Base-by-base conservation (phyloP, 2,329 filamentous ascomycete species). In the Fusarium udum region DNA sequence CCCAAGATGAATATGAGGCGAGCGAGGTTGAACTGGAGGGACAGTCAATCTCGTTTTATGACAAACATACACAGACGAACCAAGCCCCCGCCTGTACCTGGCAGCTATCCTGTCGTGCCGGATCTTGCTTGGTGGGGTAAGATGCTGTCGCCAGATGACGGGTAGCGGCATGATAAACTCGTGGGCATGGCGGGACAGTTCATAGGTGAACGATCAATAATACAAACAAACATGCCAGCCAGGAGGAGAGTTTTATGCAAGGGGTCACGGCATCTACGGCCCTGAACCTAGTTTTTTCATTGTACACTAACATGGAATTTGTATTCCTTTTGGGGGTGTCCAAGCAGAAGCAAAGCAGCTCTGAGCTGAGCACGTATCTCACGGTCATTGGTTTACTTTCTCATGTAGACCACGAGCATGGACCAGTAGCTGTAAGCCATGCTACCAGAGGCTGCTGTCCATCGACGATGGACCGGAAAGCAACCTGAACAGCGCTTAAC, bases 231-330 rank as follows among this genome's bases (percentile, higher is more conserved):
- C 64, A 67, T 71, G 71, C 71, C 71, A 68, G 46, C 62, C 53
- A 28, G 53, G 26, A 64, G 71, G 67, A 62, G 64, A 60, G 63
- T 53, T 66, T 72, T 72, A 68, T 74, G 71, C 71, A 74, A 72
- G 71, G 69, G 63, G 60, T 48, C 32, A 45, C 42, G 56, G 53
- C 42, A 65, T 74, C 34, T 46, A 64, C 46, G 46, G 59, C 57
- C 55, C 49, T 60, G 58, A 67, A 51, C 65, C 65, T 40, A 55
- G 48, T 68, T 55, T 67, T 63, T 20, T 40, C 48, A 45, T 55
- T 65, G 37, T 26, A 69, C 43, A 31, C n/a, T 42, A 55, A 46
- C 34, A 53, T 57, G 32, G 28, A 58, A 59, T 48, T 64, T 67
- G 32, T 56, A 32, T 61, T 42, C n/a, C 48, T 37, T 34, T 34